Evolutionary conservation across 202 grass and related monocot genomes (phyloP).

Genomic region (Thinopyrum obtusiflorum): DNA sequence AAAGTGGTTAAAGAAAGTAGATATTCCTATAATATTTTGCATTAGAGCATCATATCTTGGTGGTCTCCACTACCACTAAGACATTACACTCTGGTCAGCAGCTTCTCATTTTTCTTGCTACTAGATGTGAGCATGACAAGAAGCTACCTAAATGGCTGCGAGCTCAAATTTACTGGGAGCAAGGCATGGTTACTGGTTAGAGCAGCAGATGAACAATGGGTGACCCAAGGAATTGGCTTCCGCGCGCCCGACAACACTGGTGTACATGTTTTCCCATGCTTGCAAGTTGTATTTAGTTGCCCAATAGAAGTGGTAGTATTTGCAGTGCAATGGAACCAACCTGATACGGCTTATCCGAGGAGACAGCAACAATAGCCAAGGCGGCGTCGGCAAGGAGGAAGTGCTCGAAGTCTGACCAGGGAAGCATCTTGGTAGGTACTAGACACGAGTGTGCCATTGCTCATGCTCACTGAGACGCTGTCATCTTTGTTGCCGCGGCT

Average conservation of each 20-base stretch:
- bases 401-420: constrained; percentile 68
- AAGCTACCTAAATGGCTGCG: constrained; percentile 16
- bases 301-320: not conserved
- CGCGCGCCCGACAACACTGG: too few species aligned
- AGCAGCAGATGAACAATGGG: not conserved
- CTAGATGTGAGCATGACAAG: constrained; percentile 32
- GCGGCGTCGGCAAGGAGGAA: constrained; percentile 46
- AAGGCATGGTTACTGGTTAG: not conserved
- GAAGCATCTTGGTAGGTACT: constrained; percentile 78
- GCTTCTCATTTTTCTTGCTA: not conserved
- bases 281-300: not conserved
- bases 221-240: too few species aligned
- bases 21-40: not conserved
- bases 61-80: constrained; percentile 35
- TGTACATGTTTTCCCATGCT: too few species aligned
- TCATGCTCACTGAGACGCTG: constrained; percentile 12
- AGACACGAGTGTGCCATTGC: constrained; percentile 50
- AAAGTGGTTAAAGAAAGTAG: not conserved
- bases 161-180: constrained; percentile 3
- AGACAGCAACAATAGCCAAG: not conserved
- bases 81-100: constrained; percentile 45
- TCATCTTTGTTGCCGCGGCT: constrained; percentile 4
- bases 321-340: constrained; percentile 16
- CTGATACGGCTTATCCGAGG: constrained; percentile 30
- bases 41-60: constrained; percentile 30